These are phyloP conservation scores for Tillandsia fasciculata DNA, from an alignment of 176 grass and related monocot genomes.

Conservation along the genomic window DNA sequence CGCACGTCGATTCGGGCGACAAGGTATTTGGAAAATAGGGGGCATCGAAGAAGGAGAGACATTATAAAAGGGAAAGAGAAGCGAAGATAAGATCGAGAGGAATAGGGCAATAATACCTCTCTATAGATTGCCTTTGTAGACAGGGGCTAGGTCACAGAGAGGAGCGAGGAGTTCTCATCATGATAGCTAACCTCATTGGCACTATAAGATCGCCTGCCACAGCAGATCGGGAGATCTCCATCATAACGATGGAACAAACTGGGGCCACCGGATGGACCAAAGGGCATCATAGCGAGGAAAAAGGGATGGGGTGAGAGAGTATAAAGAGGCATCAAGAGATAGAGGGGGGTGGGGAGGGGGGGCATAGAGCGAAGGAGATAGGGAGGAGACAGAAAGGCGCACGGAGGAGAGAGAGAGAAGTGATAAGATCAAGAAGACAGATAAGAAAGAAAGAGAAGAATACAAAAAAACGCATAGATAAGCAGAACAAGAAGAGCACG, in stretches of 20 bases:
- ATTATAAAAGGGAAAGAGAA: background rate
- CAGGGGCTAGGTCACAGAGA: too few species aligned
- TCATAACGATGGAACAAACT: too few species aligned
- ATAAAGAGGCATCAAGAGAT: background rate
- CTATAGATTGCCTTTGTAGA: too few species aligned
- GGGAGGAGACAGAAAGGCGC: too few species aligned
- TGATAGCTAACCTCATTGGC: too few species aligned
- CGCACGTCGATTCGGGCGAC: background rate
- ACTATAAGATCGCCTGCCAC: too few species aligned
- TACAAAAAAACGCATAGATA: background rate
- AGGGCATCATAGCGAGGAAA: background rate
- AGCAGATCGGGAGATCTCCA: too few species aligned
- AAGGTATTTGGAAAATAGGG: background rate
- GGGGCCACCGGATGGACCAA: background rate
- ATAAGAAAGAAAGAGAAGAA: background rate
- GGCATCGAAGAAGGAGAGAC: background rate
- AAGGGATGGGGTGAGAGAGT: background rate
- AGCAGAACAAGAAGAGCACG: too few species aligned
- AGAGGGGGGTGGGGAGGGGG: background rate
- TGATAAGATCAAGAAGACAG: too few species aligned
- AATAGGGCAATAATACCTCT: background rate
- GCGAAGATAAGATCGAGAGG: background rate
- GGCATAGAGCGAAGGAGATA: background rate
- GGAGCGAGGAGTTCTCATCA: too few species aligned
- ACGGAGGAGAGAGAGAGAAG: too few species aligned